Percentiles rank a stretch among this genome's conserved stretches.
These are phyloP conservation scores for Metschnikowia baotianmanensis DNA, from an alignment of 805 yeast genomes.

Conservation along the genomic window DNA sequence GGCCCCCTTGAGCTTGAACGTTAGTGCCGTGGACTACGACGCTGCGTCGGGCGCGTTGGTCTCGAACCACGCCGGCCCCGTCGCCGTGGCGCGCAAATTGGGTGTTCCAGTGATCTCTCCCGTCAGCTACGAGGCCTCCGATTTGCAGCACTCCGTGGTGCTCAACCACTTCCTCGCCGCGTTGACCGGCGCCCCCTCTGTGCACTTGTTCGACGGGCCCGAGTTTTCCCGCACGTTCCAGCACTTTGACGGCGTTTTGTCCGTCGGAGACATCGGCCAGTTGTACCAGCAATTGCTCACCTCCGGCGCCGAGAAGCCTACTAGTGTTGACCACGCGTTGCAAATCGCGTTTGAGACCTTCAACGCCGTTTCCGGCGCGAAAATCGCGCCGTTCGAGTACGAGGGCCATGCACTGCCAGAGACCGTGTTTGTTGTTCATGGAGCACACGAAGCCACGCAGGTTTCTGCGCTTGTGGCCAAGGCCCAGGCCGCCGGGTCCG, in stretches of 20 bases:
- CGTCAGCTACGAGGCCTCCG: constrained; percentile 45
- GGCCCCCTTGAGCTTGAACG: constrained; percentile 65
- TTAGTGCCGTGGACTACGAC: constrained; percentile 76
- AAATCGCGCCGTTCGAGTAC: constrained; percentile 65
- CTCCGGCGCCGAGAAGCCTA: constrained; percentile 17
- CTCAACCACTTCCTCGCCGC: constrained; percentile 61
- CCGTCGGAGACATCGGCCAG: constrained; percentile 41
- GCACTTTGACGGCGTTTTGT: constrained; percentile 43
- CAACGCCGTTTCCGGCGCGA: constrained; percentile 53
- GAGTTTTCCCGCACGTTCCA: constrained; percentile 53
- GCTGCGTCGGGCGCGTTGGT: constrained; percentile 48
- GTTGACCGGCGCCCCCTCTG: constrained; percentile 49
- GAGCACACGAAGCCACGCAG: constrained; percentile 62
- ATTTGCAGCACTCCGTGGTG: constrained; percentile 65
- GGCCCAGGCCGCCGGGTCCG: constrained; percentile 26
- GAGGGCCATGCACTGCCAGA: constrained; percentile 60
- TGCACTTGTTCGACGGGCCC: constrained; percentile 81
- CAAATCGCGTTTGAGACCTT: constrained; percentile 47
- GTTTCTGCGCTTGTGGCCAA: constrained; percentile 45
- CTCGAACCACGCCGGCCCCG: constrained; percentile 61
- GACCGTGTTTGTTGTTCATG: constrained; percentile 79
- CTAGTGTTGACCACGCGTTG: constrained; percentile 38
- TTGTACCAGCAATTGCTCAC: constrained; percentile 38
- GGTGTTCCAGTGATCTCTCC: constrained; percentile 72
- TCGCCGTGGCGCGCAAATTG: constrained; percentile 59